Percentiles rank a stretch among this genome's conserved stretches.
phyloP scores from a whole-genome alignment of 2,329 filamentous ascomycete genomes.

The Pseudopyricularia javanii region DNA sequence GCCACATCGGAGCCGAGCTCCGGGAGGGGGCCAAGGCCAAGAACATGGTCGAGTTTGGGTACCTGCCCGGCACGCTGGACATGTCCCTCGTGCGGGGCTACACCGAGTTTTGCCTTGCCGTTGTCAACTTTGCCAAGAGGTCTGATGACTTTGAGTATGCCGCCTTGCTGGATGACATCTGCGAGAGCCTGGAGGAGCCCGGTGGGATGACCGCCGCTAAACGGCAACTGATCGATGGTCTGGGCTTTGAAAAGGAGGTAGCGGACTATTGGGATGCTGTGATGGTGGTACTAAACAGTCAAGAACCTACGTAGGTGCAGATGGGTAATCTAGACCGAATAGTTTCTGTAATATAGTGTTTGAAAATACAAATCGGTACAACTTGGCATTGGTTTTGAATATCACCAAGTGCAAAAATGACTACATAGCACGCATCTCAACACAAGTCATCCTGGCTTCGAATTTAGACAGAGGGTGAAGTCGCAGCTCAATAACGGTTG shows the following conservation, averaged over 20 bases:
- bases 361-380: too few species aligned
- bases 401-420: too few species aligned
- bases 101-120: neutral
- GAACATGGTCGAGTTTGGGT: neutral
- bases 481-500: too few species aligned
- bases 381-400: too few species aligned
- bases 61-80: neutral
- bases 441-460: too few species aligned
- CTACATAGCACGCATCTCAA: too few species aligned
- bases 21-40: neutral
- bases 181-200: neutral
- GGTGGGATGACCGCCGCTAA: neutral
- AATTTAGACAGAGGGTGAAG: too few species aligned
- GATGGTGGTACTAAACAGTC: neutral
- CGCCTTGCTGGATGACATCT: neutral
- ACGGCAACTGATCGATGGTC: neutral
- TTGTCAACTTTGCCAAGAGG: neutral
- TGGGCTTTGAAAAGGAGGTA: neutral
- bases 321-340: too few species aligned
- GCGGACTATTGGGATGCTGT: neutral
- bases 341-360: too few species aligned
- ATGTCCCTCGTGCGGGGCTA: neutral
- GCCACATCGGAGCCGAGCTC: neutral
- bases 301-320: too few species aligned
- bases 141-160: neutral